Base-by-base conservation (phyloP, 1,139 yeast genomes). In the Scheffersomyces segobiensis region DNA sequence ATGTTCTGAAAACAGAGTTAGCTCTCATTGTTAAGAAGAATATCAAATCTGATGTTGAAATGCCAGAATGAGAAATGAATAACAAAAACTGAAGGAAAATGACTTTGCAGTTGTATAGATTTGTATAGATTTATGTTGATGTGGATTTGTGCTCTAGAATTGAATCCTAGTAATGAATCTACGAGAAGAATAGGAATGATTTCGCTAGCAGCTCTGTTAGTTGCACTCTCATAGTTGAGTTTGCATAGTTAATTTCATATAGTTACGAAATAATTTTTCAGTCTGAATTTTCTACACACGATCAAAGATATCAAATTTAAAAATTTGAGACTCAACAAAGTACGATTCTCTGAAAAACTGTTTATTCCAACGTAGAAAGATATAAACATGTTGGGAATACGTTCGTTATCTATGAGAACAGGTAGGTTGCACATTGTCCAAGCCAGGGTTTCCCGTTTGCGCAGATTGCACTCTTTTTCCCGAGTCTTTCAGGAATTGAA, bases 1-100 rank as follows among this genome's bases (percentile, higher is more conserved):
- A 24, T 49, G 39, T 42, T 56, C 61, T 6, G 59, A 32, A 32
- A 58, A 58, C 24, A 52, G 32, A 24, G 32, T n/a, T 49, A 20
- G 21, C 24, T 49, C 5, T 48, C 22, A 48, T 48, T 48, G 14
- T 20, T 18, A 24, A 24, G 4, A 18, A 26, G 21, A 26, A 17
- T 51, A 10, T 4, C 12, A 10, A 32, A 32, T 10, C 3, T 10
- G 42, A 32, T 32, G 17, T 32, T 10, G 42, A 32, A 10, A 12
- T 32, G 42, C 42, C 8, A 7, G 42, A 32, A n/a, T n/a, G n/a
- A n/a, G n/a, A n/a, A n/a, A n/a, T n/a, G n/a, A n/a, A n/a, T n/a
- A n/a, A n/a, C n/a, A n/a, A n/a, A n/a, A 32, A 8, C 17, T 32
- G 17, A 32, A 32, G 12, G 42, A 10, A 10, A 32, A 14, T 32